Conservation (phyloP, 1,284 basidiomycete species). For the Fomitopsis pinicola region DNA sequence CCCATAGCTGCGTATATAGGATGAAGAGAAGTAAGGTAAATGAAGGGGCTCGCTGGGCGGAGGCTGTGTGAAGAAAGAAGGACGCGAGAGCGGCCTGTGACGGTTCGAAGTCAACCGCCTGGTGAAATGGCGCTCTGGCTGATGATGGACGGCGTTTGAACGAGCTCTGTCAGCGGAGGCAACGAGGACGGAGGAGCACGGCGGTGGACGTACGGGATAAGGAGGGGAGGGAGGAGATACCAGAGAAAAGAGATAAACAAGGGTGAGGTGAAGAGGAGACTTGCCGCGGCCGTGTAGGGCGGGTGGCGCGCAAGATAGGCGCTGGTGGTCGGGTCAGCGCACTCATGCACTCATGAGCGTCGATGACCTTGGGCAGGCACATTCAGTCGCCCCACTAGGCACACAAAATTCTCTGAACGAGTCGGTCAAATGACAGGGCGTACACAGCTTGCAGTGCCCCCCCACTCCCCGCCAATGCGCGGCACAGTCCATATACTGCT, state of each 20-base stretch:
- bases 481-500: too few species aligned
- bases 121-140: not conserved
- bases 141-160: not conserved
- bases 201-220: not conserved
- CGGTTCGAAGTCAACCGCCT: not conserved
- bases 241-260: not conserved
- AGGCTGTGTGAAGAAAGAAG: conserved; percentile 13
- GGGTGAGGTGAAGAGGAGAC: not conserved
- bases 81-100: conserved; percentile 2
- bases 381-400: not conserved
- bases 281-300: not conserved
- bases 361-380: not conserved
- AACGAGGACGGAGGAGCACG: not conserved
- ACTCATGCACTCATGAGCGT: not conserved
- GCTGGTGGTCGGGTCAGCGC: not conserved
- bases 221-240: not conserved
- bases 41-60: conserved; percentile 6
- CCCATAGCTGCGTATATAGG: conserved; percentile 50
- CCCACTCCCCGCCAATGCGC: too few species aligned
- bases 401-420: too few species aligned
- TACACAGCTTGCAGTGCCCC: too few species aligned
- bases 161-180: not conserved
- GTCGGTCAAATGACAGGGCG: too few species aligned
- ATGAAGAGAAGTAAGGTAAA: conserved; percentile 3
- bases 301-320: not conserved